phyloP scores from a whole-genome alignment of 2,329 filamentous ascomycete species.

The Penicillium sp. region DNA sequence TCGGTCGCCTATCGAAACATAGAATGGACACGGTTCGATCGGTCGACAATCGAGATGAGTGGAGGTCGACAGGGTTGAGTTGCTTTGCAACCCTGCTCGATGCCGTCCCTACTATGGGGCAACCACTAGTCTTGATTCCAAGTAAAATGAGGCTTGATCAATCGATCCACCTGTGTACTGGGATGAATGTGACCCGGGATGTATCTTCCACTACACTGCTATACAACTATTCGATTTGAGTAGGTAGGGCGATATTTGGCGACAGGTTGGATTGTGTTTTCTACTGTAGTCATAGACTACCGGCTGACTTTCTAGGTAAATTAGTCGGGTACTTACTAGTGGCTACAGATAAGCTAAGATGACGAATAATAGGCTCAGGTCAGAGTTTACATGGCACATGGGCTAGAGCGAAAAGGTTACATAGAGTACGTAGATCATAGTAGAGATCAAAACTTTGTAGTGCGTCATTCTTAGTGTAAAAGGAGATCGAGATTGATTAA shows the following conservation, averaged over 20 bases:
- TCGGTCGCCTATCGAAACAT: conserved; percentile 12
- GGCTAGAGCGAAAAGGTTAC: not conserved
- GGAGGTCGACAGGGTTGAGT: conserved; percentile 6
- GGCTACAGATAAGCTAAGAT: not conserved
- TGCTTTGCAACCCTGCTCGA: not conserved
- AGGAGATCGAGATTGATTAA: not conserved
- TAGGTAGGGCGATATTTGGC: not conserved
- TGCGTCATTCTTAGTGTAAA: not conserved
- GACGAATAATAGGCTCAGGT: not conserved
- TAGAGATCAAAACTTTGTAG: not conserved
- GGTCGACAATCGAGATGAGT: not conserved
- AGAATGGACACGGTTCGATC: not conserved
- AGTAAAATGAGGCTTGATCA: not conserved
- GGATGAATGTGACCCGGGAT: not conserved
- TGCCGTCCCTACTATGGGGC: not conserved
- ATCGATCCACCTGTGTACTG: not conserved
- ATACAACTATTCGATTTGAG: not conserved
- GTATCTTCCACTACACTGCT: not conserved
- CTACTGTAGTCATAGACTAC: not conserved
- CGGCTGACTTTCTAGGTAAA: not conserved
- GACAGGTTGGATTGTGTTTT: not conserved
- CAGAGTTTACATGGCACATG: not conserved
- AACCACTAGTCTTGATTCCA: not conserved
- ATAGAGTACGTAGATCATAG: not conserved
- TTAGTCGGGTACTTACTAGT: not conserved